These are phyloP conservation scores for Odontarrhena argentea DNA, from an alignment of 345 rosid genomes.

Conservation along the genomic window DNA sequence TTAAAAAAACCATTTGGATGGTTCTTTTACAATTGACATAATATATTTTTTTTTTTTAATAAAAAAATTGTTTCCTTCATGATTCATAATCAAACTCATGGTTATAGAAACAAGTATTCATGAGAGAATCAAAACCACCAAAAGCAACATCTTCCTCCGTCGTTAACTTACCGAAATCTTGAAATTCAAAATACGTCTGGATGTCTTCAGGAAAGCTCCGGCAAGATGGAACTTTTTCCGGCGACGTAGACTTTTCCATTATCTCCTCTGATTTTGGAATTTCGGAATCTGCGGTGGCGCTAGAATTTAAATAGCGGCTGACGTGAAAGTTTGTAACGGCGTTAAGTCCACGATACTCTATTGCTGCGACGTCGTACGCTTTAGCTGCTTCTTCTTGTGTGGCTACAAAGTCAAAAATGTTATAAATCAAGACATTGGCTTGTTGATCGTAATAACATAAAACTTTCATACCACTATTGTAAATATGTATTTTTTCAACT, in stretches of 20 bases:
- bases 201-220: slow-evolving; percentile 78
- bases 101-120: slow-evolving; percentile 53
- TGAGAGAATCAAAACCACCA: slow-evolving; percentile 56
- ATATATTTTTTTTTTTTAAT: no score
- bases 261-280: slow-evolving; percentile 64
- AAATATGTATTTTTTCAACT: neutral
- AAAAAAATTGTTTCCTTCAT: no score
- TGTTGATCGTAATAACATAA: neutral
- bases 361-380: slow-evolving; percentile 93
- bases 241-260: slow-evolving; percentile 49
- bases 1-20: no score
- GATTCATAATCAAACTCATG: slow-evolving; percentile 44
- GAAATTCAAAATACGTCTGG: slow-evolving; percentile 70
- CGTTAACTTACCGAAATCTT: slow-evolving; percentile 50
- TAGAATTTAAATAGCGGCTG: slow-evolving; percentile 55
- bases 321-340: slow-evolving; percentile 95
- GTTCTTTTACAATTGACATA: no score
- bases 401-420: slow-evolving; percentile 44
- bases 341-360: slow-evolving; percentile 88
- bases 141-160: slow-evolving; percentile 60
- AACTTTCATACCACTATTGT: slow-evolving; percentile 6
- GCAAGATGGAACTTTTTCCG: slow-evolving; percentile 42
- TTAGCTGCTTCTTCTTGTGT: slow-evolving; percentile 97
- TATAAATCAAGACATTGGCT: neutral
- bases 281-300: slow-evolving; percentile 9